phyloP scores from a whole-genome alignment of 495 filamentous ascomycete genomes.

The Aspergillus saccharolyticus region DNA sequence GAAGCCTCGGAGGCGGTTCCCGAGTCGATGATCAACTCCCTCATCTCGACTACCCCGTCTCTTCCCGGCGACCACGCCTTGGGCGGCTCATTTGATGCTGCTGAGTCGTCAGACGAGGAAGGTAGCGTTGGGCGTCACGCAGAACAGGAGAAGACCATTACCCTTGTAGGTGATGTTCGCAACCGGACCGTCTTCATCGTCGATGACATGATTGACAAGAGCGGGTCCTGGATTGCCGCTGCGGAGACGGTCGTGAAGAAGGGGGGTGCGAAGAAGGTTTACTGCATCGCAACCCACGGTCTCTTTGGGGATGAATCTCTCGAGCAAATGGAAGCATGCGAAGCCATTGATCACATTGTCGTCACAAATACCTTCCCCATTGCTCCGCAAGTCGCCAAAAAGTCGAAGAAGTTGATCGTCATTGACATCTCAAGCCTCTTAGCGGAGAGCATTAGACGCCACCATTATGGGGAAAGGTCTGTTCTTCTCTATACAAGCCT shows the following conservation, averaged over 20 bases:
- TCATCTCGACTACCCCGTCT: constrained; percentile 58
- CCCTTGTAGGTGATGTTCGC: constrained; percentile 87
- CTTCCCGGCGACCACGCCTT: constrained; percentile 56
- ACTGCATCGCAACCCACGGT: constrained; percentile 95
- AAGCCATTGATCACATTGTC: constrained; percentile 87
- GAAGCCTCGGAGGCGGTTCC: constrained; percentile 44
- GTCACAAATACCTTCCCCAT: constrained; percentile 98
- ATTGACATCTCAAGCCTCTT: constrained; percentile 84
- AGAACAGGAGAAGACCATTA: constrained; percentile 87
- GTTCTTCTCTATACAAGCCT: constrained; percentile 7
- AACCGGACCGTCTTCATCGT: constrained; percentile 85
- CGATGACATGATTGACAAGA: constrained; percentile 98
- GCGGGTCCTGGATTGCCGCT: constrained; percentile 95
- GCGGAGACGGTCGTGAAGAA: constrained; percentile 94
- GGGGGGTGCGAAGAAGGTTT: constrained; percentile 86
- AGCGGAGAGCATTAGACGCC: constrained; percentile 87
- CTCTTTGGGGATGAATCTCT: constrained; percentile 87
- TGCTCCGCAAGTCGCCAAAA: constrained; percentile 58
- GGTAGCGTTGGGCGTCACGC: constrained; percentile 62
- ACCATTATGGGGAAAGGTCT: constrained; percentile 79
- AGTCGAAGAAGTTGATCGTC: constrained; percentile 77
- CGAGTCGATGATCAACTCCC: constrained; percentile 61
- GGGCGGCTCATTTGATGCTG: constrained; percentile 76
- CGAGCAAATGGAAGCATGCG: constrained; percentile 83
- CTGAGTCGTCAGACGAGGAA: constrained; percentile 81